phyloP scores from a whole-genome alignment of 192 early-diverging fungal species.

The Gorgonomyces haynaldii region DNA sequence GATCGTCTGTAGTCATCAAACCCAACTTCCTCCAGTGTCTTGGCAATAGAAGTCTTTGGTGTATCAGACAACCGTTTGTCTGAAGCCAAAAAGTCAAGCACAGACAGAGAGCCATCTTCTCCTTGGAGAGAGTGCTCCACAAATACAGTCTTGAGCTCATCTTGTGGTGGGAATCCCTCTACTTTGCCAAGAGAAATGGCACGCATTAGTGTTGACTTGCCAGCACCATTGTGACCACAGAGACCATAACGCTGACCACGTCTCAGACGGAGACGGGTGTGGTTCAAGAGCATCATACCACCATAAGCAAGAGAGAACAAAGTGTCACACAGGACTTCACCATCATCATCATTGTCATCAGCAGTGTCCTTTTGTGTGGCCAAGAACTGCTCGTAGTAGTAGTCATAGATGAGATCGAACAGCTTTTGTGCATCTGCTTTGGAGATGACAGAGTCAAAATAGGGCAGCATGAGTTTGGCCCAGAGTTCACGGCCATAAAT shows the following conservation, averaged over 20 bases:
- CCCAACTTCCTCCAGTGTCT: conserved; percentile 28
- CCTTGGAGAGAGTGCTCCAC: conserved; percentile 45
- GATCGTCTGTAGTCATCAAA: conserved; percentile 28
- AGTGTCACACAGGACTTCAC: conserved; percentile 35
- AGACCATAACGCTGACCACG: conserved; percentile 70
- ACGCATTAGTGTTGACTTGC: conserved; percentile 45
- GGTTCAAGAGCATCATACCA: conserved; percentile 43
- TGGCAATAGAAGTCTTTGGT: conserved; percentile 6
- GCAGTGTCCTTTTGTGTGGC: conserved; percentile 11
- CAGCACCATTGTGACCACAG: conserved; percentile 51
- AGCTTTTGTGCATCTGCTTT: neutral
- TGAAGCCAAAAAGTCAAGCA: conserved; percentile 37
- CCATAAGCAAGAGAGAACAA: conserved; percentile 47
- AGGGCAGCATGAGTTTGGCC: neutral
- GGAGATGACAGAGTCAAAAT: neutral
- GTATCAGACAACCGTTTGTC: conserved; percentile 12
- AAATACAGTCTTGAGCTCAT: conserved; percentile 33
- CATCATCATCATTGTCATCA: conserved; percentile 40
- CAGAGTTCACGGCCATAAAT: neutral
- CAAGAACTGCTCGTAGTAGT: neutral
- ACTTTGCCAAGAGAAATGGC: conserved; percentile 39
- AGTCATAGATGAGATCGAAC: neutral
- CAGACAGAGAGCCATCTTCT: conserved; percentile 25
- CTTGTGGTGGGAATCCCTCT: conserved; percentile 42
- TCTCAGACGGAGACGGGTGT: conserved; percentile 46